Evolutionary conservation across 306 rosid species (phyloP).

Genomic region (Citrullus amarus): DNA sequence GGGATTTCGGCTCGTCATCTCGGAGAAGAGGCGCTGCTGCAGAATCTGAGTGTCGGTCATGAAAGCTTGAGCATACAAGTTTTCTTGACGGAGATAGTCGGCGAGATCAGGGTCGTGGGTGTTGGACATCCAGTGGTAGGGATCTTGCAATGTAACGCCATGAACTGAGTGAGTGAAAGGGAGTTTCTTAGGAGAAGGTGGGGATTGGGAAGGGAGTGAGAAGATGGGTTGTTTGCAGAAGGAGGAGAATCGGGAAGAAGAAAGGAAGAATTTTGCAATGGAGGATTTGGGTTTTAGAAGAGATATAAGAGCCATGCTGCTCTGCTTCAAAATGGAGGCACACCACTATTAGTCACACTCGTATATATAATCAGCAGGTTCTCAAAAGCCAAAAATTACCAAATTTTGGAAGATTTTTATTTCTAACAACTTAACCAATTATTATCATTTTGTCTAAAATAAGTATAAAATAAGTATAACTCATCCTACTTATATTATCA

Average conservation of each 20-base stretch:
- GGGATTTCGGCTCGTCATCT: conserved; percentile 67
- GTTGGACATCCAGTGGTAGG: conserved; percentile 84
- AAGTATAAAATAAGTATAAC: too few relatives aligned
- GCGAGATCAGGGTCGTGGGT: conserved; percentile 46
- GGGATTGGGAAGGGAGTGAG: conserved; percentile 22
- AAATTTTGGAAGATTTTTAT: background rate
- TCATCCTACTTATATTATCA: too few relatives aligned
- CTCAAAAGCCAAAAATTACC: background rate
- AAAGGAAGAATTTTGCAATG: conserved; percentile 10
- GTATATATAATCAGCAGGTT: background rate
- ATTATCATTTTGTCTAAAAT: too few relatives aligned
- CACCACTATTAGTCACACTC: background rate
- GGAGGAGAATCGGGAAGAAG: conserved; percentile 29
- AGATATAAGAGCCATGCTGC: conserved; percentile 34
- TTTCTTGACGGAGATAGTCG: conserved; percentile 50
- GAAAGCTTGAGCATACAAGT: conserved; percentile 56
- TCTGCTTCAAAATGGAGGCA: background rate
- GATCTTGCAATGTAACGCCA: conserved; percentile 60
- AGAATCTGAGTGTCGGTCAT: conserved; percentile 61
- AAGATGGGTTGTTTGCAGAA: conserved; percentile 20
- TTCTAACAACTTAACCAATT: too few relatives aligned
- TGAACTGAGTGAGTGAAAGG: conserved; percentile 50
- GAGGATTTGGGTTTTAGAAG: conserved; percentile 17
- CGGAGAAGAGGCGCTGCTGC: conserved; percentile 37
- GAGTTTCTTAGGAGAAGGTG: conserved; percentile 51